Evolutionary conservation across 495 filamentous ascomycete genomes (phyloP), one percentile per base, ranked within the genome.

Genomic region (Chaetomidium leptoderma): DNA sequence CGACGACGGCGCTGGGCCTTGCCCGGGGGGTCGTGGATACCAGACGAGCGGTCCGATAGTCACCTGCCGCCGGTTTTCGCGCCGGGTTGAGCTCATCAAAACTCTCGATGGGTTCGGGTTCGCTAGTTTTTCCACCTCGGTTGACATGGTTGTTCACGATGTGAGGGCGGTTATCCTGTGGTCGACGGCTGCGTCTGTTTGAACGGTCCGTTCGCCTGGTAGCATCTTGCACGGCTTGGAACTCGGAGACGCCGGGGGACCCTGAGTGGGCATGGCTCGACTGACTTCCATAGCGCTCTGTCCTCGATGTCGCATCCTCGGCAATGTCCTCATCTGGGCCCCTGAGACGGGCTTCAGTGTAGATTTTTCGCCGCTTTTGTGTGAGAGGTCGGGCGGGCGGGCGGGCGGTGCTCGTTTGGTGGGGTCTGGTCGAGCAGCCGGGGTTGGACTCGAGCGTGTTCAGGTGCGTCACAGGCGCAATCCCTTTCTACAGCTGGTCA

Each of bases 351-450:
- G 53, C 52, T 11, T 59, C 56, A 51, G 16, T 26, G 45, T 13
- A 30, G 32, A 58, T 26, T 32, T 58, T 74, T 40, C 55, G 62
- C 35, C 69, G 71, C 52, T 72, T 75, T 8, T 64, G 27, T 14
- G 57, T 39, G 7, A 67, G 65, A 27, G 61, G 40, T 11, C 40
- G 27, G 13, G 14, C 23, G 14, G 27, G 24, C 4, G 27, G 40
- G n/a, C 30, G 27, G 30, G 23, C 29, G 39, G 53, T 23, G 39
- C 1, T 36, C 30, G 30, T 40, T 4, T 17, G 33, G 13, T 6
- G 37, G 19, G 3, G 14, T 8, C 6, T 16, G 32, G 33, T 32
- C 2, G 39, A 16, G 3, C 3, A 24, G 4, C 27, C 26, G 53
- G 60, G 56, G 30, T 16, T 17, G 0, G 60, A 48, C 4, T 59